These are phyloP conservation scores for Neodidymelliopsis sp. DNA, from an alignment of 2,329 filamentous ascomycete species.

Conservation along the genomic window DNA sequence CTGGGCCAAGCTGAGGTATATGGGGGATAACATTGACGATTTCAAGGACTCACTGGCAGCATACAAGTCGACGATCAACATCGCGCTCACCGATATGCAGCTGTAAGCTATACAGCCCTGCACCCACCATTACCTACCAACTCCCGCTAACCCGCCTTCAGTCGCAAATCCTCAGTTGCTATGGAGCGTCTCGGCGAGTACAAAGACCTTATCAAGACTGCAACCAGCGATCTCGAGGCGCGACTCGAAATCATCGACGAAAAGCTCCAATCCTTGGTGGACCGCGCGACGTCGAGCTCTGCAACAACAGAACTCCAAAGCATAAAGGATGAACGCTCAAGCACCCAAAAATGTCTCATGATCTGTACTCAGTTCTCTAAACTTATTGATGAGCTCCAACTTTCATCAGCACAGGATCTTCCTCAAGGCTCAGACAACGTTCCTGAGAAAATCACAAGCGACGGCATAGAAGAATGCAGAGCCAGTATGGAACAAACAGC, in stretches of 20 bases:
- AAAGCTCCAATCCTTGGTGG: constrained; percentile 17
- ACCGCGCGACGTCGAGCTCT: constrained; percentile 6
- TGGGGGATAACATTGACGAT: constrained; percentile 54
- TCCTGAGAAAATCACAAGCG: constrained; percentile 14
- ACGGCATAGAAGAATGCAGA: constrained; percentile 16
- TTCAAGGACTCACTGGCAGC: constrained; percentile 52
- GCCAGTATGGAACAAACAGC: constrained; percentile 12
- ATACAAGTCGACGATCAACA: constrained; percentile 46
- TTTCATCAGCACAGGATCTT: not conserved
- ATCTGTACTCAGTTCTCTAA: constrained; percentile 20
- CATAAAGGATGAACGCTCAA: constrained; percentile 19
- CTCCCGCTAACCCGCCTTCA: constrained; percentile 2
- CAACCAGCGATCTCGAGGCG: constrained; percentile 22
- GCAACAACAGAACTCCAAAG: constrained; percentile 9
- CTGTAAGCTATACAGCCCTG: constrained; percentile 45
- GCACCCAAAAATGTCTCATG: constrained; percentile 21
- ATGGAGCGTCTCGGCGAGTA: constrained; percentile 16
- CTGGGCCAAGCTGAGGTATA: constrained; percentile 56
- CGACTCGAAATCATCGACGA: constrained; percentile 22
- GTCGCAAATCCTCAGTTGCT: constrained; percentile 23
- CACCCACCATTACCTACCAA: not conserved
- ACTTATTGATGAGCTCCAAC: constrained; percentile 18
- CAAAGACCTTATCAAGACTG: constrained; percentile 20
- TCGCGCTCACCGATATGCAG: constrained; percentile 52
- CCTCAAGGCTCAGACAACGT: not conserved